These are phyloP conservation scores for Salmacisia buchloeana DNA, from an alignment of 1,284 basidiomycete genomes.

Conservation along the genomic window DNA sequence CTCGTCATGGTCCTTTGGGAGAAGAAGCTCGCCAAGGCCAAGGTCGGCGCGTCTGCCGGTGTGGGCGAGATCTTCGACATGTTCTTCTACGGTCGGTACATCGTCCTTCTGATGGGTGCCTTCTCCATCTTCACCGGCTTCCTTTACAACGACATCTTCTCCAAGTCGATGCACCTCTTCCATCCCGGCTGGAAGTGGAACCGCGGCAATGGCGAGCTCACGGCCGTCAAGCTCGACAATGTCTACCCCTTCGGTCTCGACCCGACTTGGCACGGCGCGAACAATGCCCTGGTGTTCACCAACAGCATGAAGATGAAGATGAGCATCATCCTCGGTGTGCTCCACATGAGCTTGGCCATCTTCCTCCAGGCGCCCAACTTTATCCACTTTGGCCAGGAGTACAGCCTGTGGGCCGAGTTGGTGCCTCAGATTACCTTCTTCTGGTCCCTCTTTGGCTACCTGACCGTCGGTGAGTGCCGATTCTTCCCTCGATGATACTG, in stretches of 20 bases:
- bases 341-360: slow-evolving; percentile 97
- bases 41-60: slow-evolving; percentile 68
- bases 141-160: slow-evolving; percentile 99
- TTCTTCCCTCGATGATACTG: too few species aligned
- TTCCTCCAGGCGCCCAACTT: slow-evolving; percentile 94
- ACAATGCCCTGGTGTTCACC: slow-evolving; percentile 86
- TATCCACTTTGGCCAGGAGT: slow-evolving; percentile 77
- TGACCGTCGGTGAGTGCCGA: too few species aligned
- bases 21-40: slow-evolving; percentile 67
- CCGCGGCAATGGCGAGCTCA: slow-evolving; percentile 45
- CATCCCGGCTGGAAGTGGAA: slow-evolving; percentile 84
- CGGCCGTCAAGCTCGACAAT: slow-evolving; percentile 55
- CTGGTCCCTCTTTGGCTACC: slow-evolving; percentile 94
- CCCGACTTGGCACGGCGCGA: slow-evolving; percentile 88
- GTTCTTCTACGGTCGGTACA: slow-evolving; percentile 97
- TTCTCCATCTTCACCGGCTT: slow-evolving; percentile 91
- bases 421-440: slow-evolving; percentile 95
- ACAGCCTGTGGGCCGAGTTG: slow-evolving; percentile 88
- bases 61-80: slow-evolving; percentile 81
- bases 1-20: slow-evolving; percentile 80
- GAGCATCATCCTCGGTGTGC: slow-evolving; percentile 92
- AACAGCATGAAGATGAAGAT: slow-evolving; percentile 99
- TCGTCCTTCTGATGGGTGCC: slow-evolving; percentile 91
- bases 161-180: slow-evolving; percentile 81
- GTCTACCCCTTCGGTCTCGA: slow-evolving; percentile 91